Percentiles rank a stretch among this genome's conserved stretches.
Evolutionary conservation across 2,329 filamentous ascomycete species (phyloP).

Genomic region (Epichloe gansuensis): DNA sequence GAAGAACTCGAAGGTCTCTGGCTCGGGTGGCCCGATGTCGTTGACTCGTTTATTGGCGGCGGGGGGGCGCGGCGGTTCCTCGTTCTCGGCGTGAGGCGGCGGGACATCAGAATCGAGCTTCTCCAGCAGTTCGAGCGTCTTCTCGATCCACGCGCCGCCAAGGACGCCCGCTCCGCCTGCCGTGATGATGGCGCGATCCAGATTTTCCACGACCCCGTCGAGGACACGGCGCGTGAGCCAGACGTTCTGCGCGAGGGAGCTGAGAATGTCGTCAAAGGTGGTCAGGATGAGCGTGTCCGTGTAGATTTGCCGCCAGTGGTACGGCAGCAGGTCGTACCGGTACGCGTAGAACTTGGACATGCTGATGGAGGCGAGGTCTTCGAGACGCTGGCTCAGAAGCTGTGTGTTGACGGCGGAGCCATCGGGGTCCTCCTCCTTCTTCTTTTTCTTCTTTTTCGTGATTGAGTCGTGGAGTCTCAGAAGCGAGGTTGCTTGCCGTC

Average conservation of each 20-base stretch:
- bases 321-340: slow-evolving; percentile 51
- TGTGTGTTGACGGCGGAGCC: slow-evolving; percentile 5
- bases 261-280: slow-evolving; percentile 29
- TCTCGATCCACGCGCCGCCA: slow-evolving; percentile 37
- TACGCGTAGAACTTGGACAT: slow-evolving; percentile 58
- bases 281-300: slow-evolving; percentile 56
- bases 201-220: slow-evolving; percentile 44
- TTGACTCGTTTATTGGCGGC: slow-evolving; percentile 11
- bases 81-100: no score
- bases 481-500: slow-evolving; percentile 16
- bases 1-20: slow-evolving; percentile 9
- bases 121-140: slow-evolving; percentile 32
- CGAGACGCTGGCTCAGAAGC: slow-evolving; percentile 30
- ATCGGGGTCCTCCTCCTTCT: background rate
- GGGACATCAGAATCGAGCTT: slow-evolving; percentile 10
- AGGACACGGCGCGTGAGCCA: slow-evolving; percentile 21
- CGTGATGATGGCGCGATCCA: slow-evolving; percentile 69
- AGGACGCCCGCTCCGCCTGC: slow-evolving; percentile 50
- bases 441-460: background rate
- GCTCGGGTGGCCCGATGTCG: background rate
- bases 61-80: slow-evolving; percentile 3
- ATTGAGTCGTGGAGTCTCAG: slow-evolving; percentile 12
- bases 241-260: background rate
- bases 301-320: slow-evolving; percentile 58
- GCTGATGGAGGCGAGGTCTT: slow-evolving; percentile 45